A percentile compares a stretch with the other conserved stretches of the same genome.
Conservation (phyloP, 495 filamentous ascomycete species). For the Zalerion maritima region DNA sequence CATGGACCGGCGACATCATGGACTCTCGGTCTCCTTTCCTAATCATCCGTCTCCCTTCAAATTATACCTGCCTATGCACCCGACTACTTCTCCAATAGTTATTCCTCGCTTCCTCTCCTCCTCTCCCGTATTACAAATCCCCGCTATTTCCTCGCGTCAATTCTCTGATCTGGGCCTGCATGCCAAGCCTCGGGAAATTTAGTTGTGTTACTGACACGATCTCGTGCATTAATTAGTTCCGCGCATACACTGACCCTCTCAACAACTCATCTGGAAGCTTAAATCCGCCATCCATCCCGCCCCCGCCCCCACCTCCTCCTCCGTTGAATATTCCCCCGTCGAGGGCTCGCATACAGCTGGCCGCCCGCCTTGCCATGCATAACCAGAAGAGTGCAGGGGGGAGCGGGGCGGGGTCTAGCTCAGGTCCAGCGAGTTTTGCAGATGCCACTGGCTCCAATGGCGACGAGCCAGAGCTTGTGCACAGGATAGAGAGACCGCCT, state of each 20-base stretch:
- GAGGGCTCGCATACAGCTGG: constrained; percentile 73
- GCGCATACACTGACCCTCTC: constrained; percentile 33
- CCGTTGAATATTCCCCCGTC: constrained; percentile 70
- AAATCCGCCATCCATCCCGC: constrained; percentile 34
- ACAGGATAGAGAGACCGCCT: constrained; percentile 1
- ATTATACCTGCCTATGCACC: too few species aligned
- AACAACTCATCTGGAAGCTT: constrained; percentile 24
- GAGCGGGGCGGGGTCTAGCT: constrained; percentile 9
- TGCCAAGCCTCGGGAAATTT: too few species aligned
- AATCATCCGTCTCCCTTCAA: too few species aligned
- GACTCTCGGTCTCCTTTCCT: too few species aligned
- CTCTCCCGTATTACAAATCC: too few species aligned
- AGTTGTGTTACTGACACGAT: too few species aligned
- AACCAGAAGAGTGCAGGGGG: constrained; percentile 43
- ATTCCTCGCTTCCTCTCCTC: too few species aligned
- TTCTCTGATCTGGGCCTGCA: too few species aligned
- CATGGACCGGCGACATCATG: too few species aligned
- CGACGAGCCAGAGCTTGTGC: constrained; percentile 10
- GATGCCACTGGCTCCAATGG: constrained; percentile 6
- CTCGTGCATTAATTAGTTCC: too few species aligned
- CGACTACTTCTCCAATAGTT: too few species aligned
- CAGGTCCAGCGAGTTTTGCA: background rate
- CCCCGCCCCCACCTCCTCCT: constrained; percentile 42
- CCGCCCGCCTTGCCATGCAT: constrained; percentile 66
- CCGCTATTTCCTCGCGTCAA: too few species aligned